These are phyloP conservation scores for Symbiodinium pilosum DNA, from an alignment of 73 alveolate genomes.

Conservation along the genomic window DNA sequence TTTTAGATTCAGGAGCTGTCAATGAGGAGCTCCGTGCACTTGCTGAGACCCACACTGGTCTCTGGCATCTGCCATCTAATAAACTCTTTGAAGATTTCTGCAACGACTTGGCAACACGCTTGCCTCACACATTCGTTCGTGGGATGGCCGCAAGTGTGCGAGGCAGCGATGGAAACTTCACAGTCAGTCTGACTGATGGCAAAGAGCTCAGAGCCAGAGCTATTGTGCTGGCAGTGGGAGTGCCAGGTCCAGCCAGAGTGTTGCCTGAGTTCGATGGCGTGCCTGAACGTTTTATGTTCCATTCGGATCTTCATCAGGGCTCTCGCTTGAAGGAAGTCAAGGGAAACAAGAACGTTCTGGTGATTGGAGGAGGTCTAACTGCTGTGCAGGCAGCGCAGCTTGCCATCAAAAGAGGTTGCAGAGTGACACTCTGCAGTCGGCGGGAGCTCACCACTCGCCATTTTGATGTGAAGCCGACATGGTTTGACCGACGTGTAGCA, in stretches of 20 bases:
- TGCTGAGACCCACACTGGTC: conserved; percentile 29
- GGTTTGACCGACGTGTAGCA: conserved; percentile 64
- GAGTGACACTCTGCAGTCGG: conserved; percentile 70
- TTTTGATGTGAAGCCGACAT: conserved; percentile 32
- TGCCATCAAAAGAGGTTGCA: conserved; percentile 33
- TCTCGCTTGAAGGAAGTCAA: conserved; percentile 20
- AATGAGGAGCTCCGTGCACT: conserved; percentile 29
- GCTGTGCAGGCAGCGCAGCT: conserved; percentile 88
- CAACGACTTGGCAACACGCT: background rate
- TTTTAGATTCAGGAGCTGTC: conserved; percentile 58
- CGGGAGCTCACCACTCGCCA: conserved; percentile 71
- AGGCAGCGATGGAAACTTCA: conserved; percentile 65
- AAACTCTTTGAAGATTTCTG: conserved; percentile 50
- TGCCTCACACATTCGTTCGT: conserved; percentile 59
- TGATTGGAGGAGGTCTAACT: conserved; percentile 68
- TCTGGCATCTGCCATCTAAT: conserved; percentile 76
- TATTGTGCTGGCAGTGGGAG: conserved; percentile 69
- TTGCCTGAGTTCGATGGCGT: conserved; percentile 27
- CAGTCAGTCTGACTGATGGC: conserved; percentile 31
- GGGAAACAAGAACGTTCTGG: background rate
- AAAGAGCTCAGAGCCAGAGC: conserved; percentile 26
- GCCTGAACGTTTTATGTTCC: conserved; percentile 56
- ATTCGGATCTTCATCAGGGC: conserved; percentile 27
- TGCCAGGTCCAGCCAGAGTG: conserved; percentile 71
- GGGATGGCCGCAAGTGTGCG: conserved; percentile 18